Evolutionary conservation across 1,284 basidiomycete species (phyloP).

Genomic region (Bjerkandera adusta): DNA sequence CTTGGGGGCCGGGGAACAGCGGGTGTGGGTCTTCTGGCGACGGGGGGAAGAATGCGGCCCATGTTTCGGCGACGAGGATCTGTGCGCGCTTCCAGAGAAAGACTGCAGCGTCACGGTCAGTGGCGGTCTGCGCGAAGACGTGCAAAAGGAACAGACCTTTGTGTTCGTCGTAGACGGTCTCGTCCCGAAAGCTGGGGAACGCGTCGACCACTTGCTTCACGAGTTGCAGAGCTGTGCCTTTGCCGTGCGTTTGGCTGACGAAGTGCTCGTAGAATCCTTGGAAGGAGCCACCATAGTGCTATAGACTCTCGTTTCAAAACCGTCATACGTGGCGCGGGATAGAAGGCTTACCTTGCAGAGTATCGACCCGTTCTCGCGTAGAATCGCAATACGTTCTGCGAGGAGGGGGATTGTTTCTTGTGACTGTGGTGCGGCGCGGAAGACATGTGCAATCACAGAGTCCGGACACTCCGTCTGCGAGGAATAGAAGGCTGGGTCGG

Average conservation of each 20-base stretch:
- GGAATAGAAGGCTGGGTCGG: slow-evolving; percentile 72
- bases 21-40: slow-evolving; percentile 50
- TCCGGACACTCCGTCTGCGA: slow-evolving; percentile 66
- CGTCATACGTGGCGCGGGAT: background rate
- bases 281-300: slow-evolving; percentile 74
- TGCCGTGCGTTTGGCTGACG: slow-evolving; percentile 43
- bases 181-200: slow-evolving; percentile 78
- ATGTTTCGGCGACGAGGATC: slow-evolving; percentile 81
- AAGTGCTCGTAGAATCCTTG: slow-evolving; percentile 64
- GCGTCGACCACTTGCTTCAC: slow-evolving; percentile 66
- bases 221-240: slow-evolving; percentile 67
- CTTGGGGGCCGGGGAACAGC: slow-evolving; percentile 54
- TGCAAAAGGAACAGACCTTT: slow-evolving; percentile 42
- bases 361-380: slow-evolving; percentile 71
- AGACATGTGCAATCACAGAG: slow-evolving; percentile 61
- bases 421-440: slow-evolving; percentile 55
- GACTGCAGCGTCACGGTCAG: slow-evolving; percentile 38
- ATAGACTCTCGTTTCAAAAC: slow-evolving; percentile 1
- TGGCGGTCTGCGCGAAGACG: slow-evolving; percentile 6
- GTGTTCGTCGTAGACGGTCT: slow-evolving; percentile 51
- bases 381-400: slow-evolving; percentile 62
- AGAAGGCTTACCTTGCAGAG: slow-evolving; percentile 54
- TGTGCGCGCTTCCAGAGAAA: slow-evolving; percentile 84
- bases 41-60: slow-evolving; percentile 76
- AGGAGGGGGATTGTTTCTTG: slow-evolving; percentile 67